Conservation (phyloP, 257 asterid species). For the Rubia yunnanensis region DNA sequence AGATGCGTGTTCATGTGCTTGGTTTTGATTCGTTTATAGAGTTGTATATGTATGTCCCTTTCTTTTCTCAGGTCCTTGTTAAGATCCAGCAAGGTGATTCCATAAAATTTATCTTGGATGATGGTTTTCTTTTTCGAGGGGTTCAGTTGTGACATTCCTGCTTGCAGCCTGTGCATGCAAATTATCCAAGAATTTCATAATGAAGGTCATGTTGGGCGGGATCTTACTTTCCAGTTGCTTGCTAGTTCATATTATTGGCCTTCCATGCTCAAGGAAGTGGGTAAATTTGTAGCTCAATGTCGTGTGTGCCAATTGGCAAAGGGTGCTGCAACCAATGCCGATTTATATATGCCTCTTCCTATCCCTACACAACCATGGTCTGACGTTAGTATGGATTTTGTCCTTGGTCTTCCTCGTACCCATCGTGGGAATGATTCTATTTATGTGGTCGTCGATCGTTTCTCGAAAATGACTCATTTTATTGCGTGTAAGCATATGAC, state of each 20-base stretch:
- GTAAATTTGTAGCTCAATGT: background rate
- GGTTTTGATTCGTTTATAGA: background rate
- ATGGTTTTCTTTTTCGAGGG: too few relatives aligned
- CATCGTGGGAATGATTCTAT: background rate
- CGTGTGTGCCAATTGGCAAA: background rate
- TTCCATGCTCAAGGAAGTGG: background rate
- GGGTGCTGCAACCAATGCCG: background rate
- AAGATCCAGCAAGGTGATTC: too few relatives aligned
- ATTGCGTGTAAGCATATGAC: background rate
- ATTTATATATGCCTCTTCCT: background rate
- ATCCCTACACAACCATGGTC: background rate
- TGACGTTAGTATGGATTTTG: background rate
- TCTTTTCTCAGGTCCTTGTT: too few relatives aligned
- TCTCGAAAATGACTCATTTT: background rate
- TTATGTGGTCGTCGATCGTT: background rate
- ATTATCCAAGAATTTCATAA: too few relatives aligned
- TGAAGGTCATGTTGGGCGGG: background rate
- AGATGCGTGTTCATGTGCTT: background rate
- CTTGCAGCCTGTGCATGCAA: too few relatives aligned
- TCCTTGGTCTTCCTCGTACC: background rate
- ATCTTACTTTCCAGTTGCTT: background rate
- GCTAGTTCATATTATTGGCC: background rate
- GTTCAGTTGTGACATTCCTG: too few relatives aligned
- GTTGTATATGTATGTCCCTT: background rate
- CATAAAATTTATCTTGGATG: too few relatives aligned